These are phyloP conservation scores for Trapa incisa DNA, from an alignment of 345 rosid genomes.

Conservation along the genomic window DNA sequence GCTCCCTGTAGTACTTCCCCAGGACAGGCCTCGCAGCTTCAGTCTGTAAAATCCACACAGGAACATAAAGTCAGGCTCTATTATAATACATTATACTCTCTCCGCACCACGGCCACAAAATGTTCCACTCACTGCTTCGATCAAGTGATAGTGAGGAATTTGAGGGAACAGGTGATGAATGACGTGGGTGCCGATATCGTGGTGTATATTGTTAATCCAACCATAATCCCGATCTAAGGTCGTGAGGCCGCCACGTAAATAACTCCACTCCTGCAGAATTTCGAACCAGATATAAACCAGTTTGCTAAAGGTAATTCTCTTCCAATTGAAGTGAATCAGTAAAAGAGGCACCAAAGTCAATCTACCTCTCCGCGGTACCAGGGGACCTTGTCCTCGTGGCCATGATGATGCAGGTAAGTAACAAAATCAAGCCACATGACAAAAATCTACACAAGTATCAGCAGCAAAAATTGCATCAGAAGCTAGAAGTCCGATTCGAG, in stretches of 20 bases:
- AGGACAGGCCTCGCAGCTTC: conserved; percentile 79
- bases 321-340: background rate
- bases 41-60: conserved; percentile 25
- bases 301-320: background rate
- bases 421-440: conserved; percentile 84
- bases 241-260: conserved; percentile 84
- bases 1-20: conserved; percentile 70
- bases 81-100: background rate
- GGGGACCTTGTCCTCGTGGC: conserved; percentile 76
- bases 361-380: conserved; percentile 89
- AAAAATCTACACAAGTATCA: conserved; percentile 32
- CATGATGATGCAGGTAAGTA: conserved; percentile 87
- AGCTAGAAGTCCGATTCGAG: background rate
- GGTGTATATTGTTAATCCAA: conserved; percentile 79
- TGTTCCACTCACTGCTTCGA: conserved; percentile 61
- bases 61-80: background rate
- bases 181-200: conserved; percentile 92
- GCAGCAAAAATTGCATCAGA: background rate
- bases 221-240: conserved; percentile 87
- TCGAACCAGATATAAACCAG: background rate
- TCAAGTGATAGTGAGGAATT: conserved; percentile 85
- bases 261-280: conserved; percentile 69
- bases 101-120: background rate
- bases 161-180: conserved; percentile 94
- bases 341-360: no score